A percentile compares a stretch with the other conserved stretches of the same genome.
Evolutionary conservation across 2,329 filamentous ascomycete species (phyloP).

Genomic region (Myriosclerotinia duriaeana): DNA sequence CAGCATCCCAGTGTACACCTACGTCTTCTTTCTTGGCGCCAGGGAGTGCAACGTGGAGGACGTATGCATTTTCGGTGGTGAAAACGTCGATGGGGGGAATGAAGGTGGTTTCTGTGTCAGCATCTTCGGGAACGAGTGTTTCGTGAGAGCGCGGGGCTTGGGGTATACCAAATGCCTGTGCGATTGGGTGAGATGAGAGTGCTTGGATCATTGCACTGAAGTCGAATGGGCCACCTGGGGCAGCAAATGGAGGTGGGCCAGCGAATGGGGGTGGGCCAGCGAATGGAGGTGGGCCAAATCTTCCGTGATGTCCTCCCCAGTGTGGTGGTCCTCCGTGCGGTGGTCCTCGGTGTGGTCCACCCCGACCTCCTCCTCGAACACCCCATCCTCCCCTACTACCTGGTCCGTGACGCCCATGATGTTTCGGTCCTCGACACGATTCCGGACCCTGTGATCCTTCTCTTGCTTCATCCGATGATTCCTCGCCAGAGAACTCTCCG

Average conservation of each 20-base stretch:
- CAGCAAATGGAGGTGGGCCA: slow-evolving; percentile 32
- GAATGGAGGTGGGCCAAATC: slow-evolving; percentile 30
- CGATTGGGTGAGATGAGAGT: slow-evolving; percentile 36
- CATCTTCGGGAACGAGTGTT: slow-evolving; percentile 28
- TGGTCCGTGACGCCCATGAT: slow-evolving; percentile 28
- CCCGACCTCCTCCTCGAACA: slow-evolving; percentile 21
- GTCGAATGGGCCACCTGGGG: slow-evolving; percentile 34
- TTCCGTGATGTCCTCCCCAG: slow-evolving; percentile 27
- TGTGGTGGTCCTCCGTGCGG: slow-evolving; percentile 24
- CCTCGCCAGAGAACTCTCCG: slow-evolving; percentile 7
- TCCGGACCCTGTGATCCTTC: slow-evolving; percentile 21
- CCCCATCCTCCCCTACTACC: slow-evolving; percentile 27
- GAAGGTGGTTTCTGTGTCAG: slow-evolving; percentile 49
- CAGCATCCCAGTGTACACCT: slow-evolving; percentile 72
- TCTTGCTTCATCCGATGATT: slow-evolving; percentile 22
- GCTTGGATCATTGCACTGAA: slow-evolving; percentile 35
- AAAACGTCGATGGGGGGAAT: slow-evolving; percentile 73
- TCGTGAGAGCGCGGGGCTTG: slow-evolving; percentile 32
- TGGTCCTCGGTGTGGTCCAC: slow-evolving; percentile 25
- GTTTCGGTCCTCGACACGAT: slow-evolving; percentile 24
- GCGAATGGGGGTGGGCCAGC: slow-evolving; percentile 32
- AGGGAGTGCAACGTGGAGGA: slow-evolving; percentile 72
- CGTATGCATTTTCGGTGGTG: slow-evolving; percentile 61
- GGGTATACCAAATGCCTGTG: slow-evolving; percentile 32
- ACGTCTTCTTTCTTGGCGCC: slow-evolving; percentile 79